phyloP scores from a whole-genome alignment of 2,329 filamentous ascomycete species.

The Furcasterigmium sp. region DNA sequence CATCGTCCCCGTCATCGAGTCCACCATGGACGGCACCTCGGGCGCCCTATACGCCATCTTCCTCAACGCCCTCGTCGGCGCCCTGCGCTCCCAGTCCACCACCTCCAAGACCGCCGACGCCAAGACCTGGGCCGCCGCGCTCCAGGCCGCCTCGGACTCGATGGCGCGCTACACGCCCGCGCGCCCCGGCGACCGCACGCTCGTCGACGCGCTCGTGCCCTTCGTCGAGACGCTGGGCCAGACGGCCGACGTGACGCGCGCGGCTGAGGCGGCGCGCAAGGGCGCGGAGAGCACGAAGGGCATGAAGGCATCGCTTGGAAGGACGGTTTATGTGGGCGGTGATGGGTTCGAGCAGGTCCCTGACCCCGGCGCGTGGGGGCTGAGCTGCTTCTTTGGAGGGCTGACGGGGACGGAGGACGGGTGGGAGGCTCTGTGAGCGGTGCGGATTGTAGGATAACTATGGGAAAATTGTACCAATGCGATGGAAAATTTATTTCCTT shows the following conservation, averaged over 20 bases:
- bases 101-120: conserved; percentile 1
- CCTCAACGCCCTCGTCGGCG: conserved; percentile 1
- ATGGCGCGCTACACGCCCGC: conserved; percentile 30
- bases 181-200: conserved; percentile 3
- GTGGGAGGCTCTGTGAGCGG: conserved; percentile 24
- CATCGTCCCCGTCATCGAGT: conserved; percentile 5
- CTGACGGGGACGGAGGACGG: conserved; percentile 53
- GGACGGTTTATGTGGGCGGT: conserved; percentile 74
- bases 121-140: conserved; percentile 4
- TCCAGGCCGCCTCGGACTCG: conserved; percentile 57
- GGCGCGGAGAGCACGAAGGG: conserved; percentile 82
- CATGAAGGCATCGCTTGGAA: conserved; percentile 84
- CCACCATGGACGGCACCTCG: conserved; percentile 4
- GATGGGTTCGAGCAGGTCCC: conserved; percentile 42
- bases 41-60: conserved; percentile 5
- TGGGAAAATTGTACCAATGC: too few relatives aligned
- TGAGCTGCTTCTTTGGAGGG: conserved; percentile 78
- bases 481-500: too few relatives aligned
- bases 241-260: conserved; percentile 63
- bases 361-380: conserved; percentile 63
- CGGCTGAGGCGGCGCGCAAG: conserved; percentile 67
- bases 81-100: conserved; percentile 1
- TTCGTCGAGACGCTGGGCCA: conserved; percentile 70
- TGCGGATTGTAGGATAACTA: neutral
- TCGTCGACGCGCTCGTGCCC: conserved; percentile 58